Evolutionary conservation across 768 basidiomycete genomes (phyloP), one percentile per base, ranked within the genome.

Genomic region (Boletus barrowsii): DNA sequence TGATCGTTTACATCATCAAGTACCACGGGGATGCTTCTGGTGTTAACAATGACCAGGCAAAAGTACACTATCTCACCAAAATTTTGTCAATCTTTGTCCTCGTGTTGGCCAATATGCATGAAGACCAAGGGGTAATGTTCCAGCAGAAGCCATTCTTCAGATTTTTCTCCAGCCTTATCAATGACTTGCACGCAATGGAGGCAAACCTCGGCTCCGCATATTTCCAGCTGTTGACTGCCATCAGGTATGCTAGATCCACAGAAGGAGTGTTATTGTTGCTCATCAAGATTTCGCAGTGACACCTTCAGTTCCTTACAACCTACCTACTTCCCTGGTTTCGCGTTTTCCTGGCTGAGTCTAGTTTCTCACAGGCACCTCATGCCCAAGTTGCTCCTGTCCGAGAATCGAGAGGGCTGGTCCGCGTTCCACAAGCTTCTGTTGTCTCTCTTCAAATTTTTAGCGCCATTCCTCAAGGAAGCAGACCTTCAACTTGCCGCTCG

Each of bases 1-100:
- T 99, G 56, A 92, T 99, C 60, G 90, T 93, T 35, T 93, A 97
- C 72, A 95, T 99, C 74, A 94, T 98, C 83, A 98, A 98, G 76
- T 98, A 98, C 70, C 96, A 98, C 62, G 97, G 95, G 11, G 97
- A 99, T 73, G 91, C 94, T 26, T 85, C 88, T 13, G 93, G 91
- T 10, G 79, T 91, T 54, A 91, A 94, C 72, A 93, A 92, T 63
- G 94, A 96, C 62, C 88, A 93, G 62, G 93, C 94, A 17, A 97
- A 97, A 70, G 91, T 95, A 13, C 91, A 96, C 69, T 98, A 98
- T 73, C 77, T 97, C 63, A 93, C 92, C 49, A 98, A 98, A 75
- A 98, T 98, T 55, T 74, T 99, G 54, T 96, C 96, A 13, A 98
- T 98, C 72, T 90, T 97, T 69, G 93, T 98, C 29, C 84, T 98